These are phyloP conservation scores for Fusarium sarcochroum DNA, from an alignment of 2,329 filamentous ascomycete genomes.

Conservation along the genomic window DNA sequence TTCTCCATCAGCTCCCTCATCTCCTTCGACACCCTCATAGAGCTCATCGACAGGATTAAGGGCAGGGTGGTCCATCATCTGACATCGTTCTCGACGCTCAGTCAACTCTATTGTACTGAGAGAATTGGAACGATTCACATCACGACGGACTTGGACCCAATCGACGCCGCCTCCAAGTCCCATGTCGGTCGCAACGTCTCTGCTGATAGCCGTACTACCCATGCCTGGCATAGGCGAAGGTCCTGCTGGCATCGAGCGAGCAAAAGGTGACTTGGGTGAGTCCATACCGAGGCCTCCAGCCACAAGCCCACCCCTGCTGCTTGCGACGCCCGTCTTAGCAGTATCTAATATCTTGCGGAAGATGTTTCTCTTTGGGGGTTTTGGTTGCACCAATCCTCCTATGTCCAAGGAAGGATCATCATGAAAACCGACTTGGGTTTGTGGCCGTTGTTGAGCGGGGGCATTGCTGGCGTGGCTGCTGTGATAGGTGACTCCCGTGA, in stretches of 20 bases:
- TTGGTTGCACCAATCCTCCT: slow-evolving; percentile 82
- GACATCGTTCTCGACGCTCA: slow-evolving; percentile 88
- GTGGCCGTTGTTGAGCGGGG: slow-evolving; percentile 66
- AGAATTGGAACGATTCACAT: slow-evolving; percentile 95
- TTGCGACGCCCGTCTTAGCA: slow-evolving; percentile 93
- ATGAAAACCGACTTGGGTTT: slow-evolving; percentile 76
- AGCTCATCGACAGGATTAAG: slow-evolving; percentile 92
- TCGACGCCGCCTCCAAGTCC: slow-evolving; percentile 76
- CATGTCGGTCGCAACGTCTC: slow-evolving; percentile 77
- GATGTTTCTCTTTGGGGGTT: slow-evolving; percentile 87
- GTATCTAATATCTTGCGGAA: slow-evolving; percentile 96
- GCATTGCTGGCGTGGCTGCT: slow-evolving; percentile 81
- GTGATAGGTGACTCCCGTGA: slow-evolving; percentile 89
- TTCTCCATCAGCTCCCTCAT: slow-evolving; percentile 88
- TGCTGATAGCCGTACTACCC: slow-evolving; percentile 55
- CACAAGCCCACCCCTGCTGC: slow-evolving; percentile 86
- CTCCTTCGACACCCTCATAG: slow-evolving; percentile 86
- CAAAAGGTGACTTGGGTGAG: slow-evolving; percentile 59
- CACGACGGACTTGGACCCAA: slow-evolving; percentile 97
- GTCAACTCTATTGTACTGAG: slow-evolving; percentile 88
- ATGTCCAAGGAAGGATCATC: slow-evolving; percentile 78
- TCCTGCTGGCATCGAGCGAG: slow-evolving; percentile 58
- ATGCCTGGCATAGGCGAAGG: slow-evolving; percentile 61
- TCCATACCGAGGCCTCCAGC: slow-evolving; percentile 62
- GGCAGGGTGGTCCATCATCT: slow-evolving; percentile 93